Conservation (phyloP, 192 early-diverging fungal species). For the Mortierella claussenii region DNA sequence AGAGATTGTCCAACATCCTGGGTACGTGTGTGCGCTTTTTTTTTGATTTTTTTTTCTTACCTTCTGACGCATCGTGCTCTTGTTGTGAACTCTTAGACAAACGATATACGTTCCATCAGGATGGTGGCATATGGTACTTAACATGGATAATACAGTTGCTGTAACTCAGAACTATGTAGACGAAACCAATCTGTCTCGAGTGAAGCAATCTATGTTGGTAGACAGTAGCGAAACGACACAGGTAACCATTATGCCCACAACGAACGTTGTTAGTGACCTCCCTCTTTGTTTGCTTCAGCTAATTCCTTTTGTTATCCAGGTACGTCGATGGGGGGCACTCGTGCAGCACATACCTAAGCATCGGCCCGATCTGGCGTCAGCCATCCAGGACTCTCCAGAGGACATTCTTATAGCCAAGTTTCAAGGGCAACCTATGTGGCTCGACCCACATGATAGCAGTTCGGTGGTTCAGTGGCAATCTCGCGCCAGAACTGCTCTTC, state of each 20-base stretch:
- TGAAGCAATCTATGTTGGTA: conserved; percentile 16
- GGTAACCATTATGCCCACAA: conserved; percentile 18
- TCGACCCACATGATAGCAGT: conserved; percentile 1
- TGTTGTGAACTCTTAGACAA: no score
- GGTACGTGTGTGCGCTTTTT: no score
- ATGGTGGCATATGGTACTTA: conserved; percentile 60
- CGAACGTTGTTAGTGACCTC: not conserved
- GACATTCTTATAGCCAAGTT: not conserved
- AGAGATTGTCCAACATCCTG: conserved; percentile 57
- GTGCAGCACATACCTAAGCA: conserved; percentile 13
- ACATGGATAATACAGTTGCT: conserved; percentile 55
- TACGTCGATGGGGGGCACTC: conserved; percentile 29
- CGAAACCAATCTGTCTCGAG: conserved; percentile 41
- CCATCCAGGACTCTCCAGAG: conserved; percentile 4
- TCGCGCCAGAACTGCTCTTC: conserved; percentile 3
- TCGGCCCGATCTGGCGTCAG: conserved; percentile 33
- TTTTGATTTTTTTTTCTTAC: conserved; percentile 1
- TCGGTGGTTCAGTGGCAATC: conserved; percentile 2
- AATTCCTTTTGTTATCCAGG: conserved; percentile 3
- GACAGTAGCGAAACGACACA: conserved; percentile 5
- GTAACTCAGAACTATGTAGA: conserved; percentile 57
- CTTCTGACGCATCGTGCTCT: no score
- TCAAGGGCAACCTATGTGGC: conserved; percentile 3
- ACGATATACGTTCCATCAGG: conserved; percentile 60
- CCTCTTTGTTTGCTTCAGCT: not conserved